Evolutionary conservation across 2,329 filamentous ascomycete species (phyloP).

Genomic region (Penicillium sp.): DNA sequence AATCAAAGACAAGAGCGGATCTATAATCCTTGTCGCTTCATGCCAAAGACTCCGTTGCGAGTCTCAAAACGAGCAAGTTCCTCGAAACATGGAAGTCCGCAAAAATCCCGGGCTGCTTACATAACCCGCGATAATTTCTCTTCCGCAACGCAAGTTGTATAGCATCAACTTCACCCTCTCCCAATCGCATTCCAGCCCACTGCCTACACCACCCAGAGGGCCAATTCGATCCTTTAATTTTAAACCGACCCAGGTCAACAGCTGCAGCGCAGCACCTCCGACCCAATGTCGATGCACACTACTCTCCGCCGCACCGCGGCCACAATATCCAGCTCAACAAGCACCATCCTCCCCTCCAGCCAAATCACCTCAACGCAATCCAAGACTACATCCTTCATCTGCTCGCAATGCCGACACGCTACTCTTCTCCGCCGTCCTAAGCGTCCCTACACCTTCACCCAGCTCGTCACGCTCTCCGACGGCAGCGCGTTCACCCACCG

Average conservation of each 20-base stretch:
- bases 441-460: constrained; percentile 95
- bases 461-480: constrained; percentile 89
- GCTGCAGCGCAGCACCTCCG: neutral
- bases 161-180: constrained; percentile 22
- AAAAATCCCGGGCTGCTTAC: constrained; percentile 30
- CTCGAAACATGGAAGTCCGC: constrained; percentile 7
- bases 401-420: constrained; percentile 72
- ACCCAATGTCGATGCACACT: constrained; percentile 37
- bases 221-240: neutral
- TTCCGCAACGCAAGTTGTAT: constrained; percentile 16
- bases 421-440: constrained; percentile 85
- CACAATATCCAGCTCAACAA: constrained; percentile 28
- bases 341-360: constrained; percentile 36
- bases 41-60: constrained; percentile 14
- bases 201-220: neutral
- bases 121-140: constrained; percentile 37
- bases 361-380: constrained; percentile 31
- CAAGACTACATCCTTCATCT: constrained; percentile 44
- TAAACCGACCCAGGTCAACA: neutral
- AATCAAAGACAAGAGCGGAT: neutral
- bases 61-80: neutral
- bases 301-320: constrained; percentile 38
- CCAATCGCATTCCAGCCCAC: constrained; percentile 2
- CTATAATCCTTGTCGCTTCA: constrained; percentile 10
- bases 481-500: constrained; percentile 70